Evolutionary conservation across 1,139 yeast species (phyloP).

Genomic region (Debaryomyces robertsiae): DNA sequence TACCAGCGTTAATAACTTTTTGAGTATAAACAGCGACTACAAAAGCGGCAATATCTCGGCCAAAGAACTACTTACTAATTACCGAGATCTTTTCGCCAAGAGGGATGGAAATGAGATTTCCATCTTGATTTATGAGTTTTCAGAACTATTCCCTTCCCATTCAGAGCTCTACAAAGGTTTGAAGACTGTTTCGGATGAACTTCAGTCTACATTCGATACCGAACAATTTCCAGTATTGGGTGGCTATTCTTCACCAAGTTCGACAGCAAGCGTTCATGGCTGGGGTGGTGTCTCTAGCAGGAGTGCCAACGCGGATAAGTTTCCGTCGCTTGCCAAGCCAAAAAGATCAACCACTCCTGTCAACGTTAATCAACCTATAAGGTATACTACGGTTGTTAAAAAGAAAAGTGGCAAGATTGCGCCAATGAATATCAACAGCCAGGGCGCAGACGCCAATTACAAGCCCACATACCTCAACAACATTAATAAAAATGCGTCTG

Average conservation of each 20-base stretch:
- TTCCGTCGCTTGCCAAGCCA: slow-evolving; percentile 57
- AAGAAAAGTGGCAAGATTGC: slow-evolving; percentile 14
- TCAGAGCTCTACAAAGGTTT: slow-evolving; percentile 32
- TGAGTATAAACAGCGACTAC: slow-evolving; percentile 50
- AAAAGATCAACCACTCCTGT: slow-evolving; percentile 22
- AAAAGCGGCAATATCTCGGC: slow-evolving; percentile 51
- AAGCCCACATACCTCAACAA: slow-evolving; percentile 36
- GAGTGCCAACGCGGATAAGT: slow-evolving; percentile 36
- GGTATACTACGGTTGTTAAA: slow-evolving; percentile 45
- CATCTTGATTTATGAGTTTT: slow-evolving; percentile 56
- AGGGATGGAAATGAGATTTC: slow-evolving; percentile 50
- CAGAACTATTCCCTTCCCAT: slow-evolving; percentile 52
- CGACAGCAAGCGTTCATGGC: slow-evolving; percentile 24
- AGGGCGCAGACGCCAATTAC: slow-evolving; percentile 26
- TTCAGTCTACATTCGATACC: slow-evolving; percentile 22
- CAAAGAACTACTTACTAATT: slow-evolving; percentile 49
- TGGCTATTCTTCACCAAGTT: slow-evolving; percentile 21
- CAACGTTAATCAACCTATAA: slow-evolving; percentile 30
- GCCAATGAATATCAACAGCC: slow-evolving; percentile 16
- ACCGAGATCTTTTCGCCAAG: slow-evolving; percentile 51
- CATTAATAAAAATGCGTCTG: slow-evolving; percentile 17
- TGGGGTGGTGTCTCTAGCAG: slow-evolving; percentile 30
- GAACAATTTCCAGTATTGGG: slow-evolving; percentile 40
- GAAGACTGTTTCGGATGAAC: slow-evolving; percentile 26
- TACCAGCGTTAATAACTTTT: slow-evolving; percentile 50